Conservation (phyloP, 129 eudicot species). For the Lactuca saligna region DNA sequence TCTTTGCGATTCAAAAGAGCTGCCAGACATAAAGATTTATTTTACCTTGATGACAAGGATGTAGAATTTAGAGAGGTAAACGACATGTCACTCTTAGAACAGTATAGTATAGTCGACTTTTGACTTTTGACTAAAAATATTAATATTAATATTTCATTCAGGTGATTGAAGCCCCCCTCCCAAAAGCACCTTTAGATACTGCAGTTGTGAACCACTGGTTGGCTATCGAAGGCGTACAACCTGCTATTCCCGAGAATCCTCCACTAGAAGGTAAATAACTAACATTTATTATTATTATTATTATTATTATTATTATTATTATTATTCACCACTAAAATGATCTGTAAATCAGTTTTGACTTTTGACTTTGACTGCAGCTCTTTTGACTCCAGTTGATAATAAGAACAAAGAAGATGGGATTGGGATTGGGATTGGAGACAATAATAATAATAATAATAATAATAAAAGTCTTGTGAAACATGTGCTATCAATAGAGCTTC, state of each 20-base stretch:
- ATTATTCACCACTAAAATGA: too few species aligned
- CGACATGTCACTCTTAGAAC: not conserved
- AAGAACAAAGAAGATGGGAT: slow-evolving; percentile 78
- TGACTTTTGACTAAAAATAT: too few species aligned
- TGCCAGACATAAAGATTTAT: slow-evolving; percentile 75
- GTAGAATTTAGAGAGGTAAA: slow-evolving; percentile 83
- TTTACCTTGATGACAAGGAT: slow-evolving; percentile 77
- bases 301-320: too few species aligned
- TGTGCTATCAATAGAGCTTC: slow-evolving; percentile 92
- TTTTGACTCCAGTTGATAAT: slow-evolving; percentile 54
- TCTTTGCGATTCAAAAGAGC: slow-evolving; percentile 77
- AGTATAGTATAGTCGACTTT: too few species aligned
- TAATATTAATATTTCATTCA: slow-evolving; percentile 9
- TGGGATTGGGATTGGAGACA: slow-evolving; percentile 47
- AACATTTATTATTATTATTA: too few species aligned
- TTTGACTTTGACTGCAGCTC: slow-evolving; percentile 39
- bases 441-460: slow-evolving; percentile 55
- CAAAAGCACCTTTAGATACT: slow-evolving; percentile 78
- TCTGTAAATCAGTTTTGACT: too few species aligned
- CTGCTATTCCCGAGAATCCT: slow-evolving; percentile 87
- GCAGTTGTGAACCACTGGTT: slow-evolving; percentile 75
- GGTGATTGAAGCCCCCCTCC: slow-evolving; percentile 88
- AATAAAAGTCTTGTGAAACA: slow-evolving; percentile 76
- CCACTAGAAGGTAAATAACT: slow-evolving; percentile 57
- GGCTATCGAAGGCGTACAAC: slow-evolving; percentile 96